These are phyloP conservation scores for Pneumocystis murina DNA, from an alignment of 1,139 yeast genomes.

Conservation along the genomic window DNA sequence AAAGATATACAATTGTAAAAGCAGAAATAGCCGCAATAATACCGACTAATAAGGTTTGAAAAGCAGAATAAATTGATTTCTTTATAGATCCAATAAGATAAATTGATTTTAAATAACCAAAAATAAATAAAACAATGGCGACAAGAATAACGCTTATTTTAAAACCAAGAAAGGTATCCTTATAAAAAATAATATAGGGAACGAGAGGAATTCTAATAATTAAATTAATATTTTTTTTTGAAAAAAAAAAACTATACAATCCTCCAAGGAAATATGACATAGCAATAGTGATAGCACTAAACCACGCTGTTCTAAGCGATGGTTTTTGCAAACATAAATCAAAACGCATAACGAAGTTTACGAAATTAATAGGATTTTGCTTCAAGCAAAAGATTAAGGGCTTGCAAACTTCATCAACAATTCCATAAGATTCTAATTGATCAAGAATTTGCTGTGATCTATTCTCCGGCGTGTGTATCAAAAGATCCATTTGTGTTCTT, in stretches of 20 bases:
- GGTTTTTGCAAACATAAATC: constrained; percentile 73
- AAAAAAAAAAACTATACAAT: constrained; percentile 22
- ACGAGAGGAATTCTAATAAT: constrained; percentile 40
- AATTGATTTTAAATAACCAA: constrained; percentile 74
- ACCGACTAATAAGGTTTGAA: constrained; percentile 85
- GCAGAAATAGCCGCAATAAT: constrained; percentile 96
- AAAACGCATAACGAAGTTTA: constrained; percentile 56
- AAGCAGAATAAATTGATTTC: constrained; percentile 39
- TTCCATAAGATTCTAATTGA: constrained; percentile 51
- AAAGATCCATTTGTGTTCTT: constrained; percentile 43
- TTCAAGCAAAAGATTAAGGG: constrained; percentile 50
- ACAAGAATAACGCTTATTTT: constrained; percentile 62
- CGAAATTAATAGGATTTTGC: constrained; percentile 42
- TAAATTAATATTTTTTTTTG: neutral
- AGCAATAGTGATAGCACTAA: constrained; percentile 66
- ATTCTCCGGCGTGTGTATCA: constrained; percentile 38
- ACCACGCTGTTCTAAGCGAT: constrained; percentile 59
- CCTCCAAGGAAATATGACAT: constrained; percentile 64
- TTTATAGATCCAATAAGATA: constrained; percentile 31
- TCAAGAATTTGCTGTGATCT: constrained; percentile 47
- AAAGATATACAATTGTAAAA: constrained; percentile 66
- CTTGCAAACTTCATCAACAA: constrained; percentile 47
- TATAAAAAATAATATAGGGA: constrained; percentile 57
- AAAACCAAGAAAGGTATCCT: constrained; percentile 61
- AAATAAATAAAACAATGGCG: constrained; percentile 70